A percentile compares a stretch with the other conserved stretches of the same genome.
Conservation (phyloP, 148 eudicot species). For the Rhododendron ferrugineum region DNA sequence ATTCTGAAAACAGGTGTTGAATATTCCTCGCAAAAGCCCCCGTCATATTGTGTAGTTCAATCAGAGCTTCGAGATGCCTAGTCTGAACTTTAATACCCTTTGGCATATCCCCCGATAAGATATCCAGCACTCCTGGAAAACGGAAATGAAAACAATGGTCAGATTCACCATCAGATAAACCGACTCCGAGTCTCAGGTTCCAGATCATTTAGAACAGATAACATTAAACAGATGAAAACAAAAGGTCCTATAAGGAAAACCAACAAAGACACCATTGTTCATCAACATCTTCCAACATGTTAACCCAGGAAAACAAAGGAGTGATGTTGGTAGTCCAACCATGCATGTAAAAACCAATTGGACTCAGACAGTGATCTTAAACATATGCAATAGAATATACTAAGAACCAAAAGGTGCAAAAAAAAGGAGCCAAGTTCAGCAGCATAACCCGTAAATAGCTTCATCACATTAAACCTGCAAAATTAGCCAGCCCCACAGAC, state of each 20-base stretch:
- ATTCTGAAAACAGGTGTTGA: constrained; percentile 82
- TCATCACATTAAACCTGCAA: background rate
- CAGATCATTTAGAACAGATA: background rate
- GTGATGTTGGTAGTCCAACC: background rate
- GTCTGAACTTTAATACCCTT: constrained; percentile 71
- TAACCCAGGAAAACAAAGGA: background rate
- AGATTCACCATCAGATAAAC: background rate
- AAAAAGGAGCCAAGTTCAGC: background rate
- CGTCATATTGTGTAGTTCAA: constrained; percentile 81
- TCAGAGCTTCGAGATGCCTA: constrained; percentile 82
- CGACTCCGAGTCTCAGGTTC: background rate
- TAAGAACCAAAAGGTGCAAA: background rate
- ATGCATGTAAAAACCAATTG: background rate
- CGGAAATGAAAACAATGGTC: background rate
- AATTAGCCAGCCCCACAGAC: background rate
- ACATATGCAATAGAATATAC: background rate
- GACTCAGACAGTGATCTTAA: background rate
- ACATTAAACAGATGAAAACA: background rate
- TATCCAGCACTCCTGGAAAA: constrained; percentile 72
- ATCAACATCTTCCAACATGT: background rate
- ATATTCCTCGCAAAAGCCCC: constrained; percentile 83
- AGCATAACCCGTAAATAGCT: background rate
- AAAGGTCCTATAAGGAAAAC: background rate
- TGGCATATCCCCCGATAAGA: constrained; percentile 74
- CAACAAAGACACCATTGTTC: background rate